phyloP scores from a whole-genome alignment of 139 green algal genomes.

The Volvox reticuliferus region DNA sequence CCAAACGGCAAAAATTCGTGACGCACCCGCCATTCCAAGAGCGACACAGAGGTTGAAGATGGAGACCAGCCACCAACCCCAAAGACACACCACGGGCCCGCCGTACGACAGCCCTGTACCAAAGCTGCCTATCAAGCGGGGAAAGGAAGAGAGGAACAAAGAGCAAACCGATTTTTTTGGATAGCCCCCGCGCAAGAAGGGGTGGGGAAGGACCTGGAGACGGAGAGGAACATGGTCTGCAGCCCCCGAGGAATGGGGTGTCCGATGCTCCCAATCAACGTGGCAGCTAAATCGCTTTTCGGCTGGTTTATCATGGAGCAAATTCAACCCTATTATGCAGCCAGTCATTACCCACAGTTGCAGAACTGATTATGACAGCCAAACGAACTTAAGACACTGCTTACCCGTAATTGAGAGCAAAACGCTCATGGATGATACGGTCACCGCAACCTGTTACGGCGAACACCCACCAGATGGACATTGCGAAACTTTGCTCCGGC shows the following conservation, averaged over 20 bases:
- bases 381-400: neutral
- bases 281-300: too few relatives aligned
- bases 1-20: too few relatives aligned
- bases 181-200: neutral
- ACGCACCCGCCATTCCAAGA: constrained; percentile 50
- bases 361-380: too few relatives aligned
- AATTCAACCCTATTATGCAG: too few relatives aligned
- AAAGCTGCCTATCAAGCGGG: constrained; percentile 37
- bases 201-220: neutral
- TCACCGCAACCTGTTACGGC: neutral
- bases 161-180: neutral
- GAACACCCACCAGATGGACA: neutral
- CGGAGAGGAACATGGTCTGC: too few relatives aligned
- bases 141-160: neutral
- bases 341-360: too few relatives aligned
- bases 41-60: constrained; percentile 43
- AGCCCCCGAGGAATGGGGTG: too few relatives aligned
- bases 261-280: too few relatives aligned
- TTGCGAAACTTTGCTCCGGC: neutral
- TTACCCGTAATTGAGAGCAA: constrained; percentile 25
- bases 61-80: constrained; percentile 54
- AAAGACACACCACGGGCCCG: constrained; percentile 56
- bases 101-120: constrained; percentile 43
- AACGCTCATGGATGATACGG: constrained; percentile 11
- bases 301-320: too few relatives aligned